phyloP scores from a whole-genome alignment of 1,284 basidiomycete species.

The Gomphus sp. region DNA sequence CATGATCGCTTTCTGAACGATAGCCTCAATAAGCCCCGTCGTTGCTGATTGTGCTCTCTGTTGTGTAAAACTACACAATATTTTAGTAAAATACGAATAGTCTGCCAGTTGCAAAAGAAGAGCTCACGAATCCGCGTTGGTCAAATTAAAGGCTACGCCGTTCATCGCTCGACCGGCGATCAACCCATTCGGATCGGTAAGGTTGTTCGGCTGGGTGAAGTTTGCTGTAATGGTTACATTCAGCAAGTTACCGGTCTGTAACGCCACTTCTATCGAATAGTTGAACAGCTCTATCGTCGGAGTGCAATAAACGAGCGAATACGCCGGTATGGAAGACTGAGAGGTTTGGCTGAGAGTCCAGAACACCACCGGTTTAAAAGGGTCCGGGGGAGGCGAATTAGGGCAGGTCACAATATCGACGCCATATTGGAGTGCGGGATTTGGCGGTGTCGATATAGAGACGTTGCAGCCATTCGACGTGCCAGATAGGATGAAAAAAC shows the following conservation, averaged over 20 bases:
- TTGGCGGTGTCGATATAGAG: neutral
- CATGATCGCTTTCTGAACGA: constrained; percentile 35
- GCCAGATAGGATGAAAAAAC: constrained; percentile 33
- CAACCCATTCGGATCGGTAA: constrained; percentile 28
- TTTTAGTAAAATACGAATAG: neutral
- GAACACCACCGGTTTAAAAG: constrained; percentile 41
- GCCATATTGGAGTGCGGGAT: constrained; percentile 26
- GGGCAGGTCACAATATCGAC: constrained; percentile 4
- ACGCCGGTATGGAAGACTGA: constrained; percentile 20
- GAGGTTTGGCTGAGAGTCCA: constrained; percentile 36
- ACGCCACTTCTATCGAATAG: constrained; percentile 29
- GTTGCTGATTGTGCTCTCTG: constrained; percentile 31
- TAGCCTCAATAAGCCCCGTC: constrained; percentile 39
- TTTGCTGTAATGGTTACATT: constrained; percentile 18
- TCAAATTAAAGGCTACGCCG: constrained; percentile 36
- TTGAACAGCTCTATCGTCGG: constrained; percentile 33
- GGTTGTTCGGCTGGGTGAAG: constrained; percentile 30
- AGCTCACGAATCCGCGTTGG: constrained; percentile 25
- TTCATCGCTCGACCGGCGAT: constrained; percentile 40
- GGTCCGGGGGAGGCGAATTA: constrained; percentile 16
- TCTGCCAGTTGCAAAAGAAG: neutral
- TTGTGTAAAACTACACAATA: constrained; percentile 15
- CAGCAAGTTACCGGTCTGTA: constrained; percentile 5
- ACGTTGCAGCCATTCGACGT: constrained; percentile 17
- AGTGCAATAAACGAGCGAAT: constrained; percentile 37